phyloP scores from a whole-genome alignment of 495 filamentous ascomycete species.

The Aspergillus incahuasiensis region DNA sequence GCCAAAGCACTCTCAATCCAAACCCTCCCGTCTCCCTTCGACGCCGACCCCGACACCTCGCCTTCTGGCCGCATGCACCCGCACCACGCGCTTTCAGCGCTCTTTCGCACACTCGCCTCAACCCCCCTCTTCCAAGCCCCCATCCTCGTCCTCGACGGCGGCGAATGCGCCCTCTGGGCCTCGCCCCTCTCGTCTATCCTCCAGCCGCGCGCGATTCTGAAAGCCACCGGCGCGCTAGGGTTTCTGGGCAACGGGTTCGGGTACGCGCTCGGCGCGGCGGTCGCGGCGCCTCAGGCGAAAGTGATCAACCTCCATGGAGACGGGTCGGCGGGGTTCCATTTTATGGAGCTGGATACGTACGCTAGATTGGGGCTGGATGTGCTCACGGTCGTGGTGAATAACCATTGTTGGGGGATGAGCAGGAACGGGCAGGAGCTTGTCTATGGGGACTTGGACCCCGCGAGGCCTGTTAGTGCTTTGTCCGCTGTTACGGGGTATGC shows the following conservation, averaged over 20 bases:
- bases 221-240: conserved; percentile 22
- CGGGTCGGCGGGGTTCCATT: conserved; percentile 25
- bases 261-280: conserved; percentile 22
- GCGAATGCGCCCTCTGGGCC: conserved; percentile 22
- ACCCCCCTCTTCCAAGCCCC: conserved; percentile 2
- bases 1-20: conserved; percentile 12
- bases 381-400: conserved; percentile 27
- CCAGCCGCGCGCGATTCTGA: conserved; percentile 17
- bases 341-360: conserved; percentile 30
- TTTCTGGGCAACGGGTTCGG: conserved; percentile 27
- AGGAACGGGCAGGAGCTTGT: conserved; percentile 26
- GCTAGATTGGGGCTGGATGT: conserved; percentile 22
- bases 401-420: conserved; percentile 29
- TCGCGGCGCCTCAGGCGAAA: conserved; percentile 21
- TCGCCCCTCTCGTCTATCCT: conserved; percentile 1
- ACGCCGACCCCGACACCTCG: conserved; percentile 13
- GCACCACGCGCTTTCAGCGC: conserved; percentile 21
- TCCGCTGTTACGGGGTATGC: conserved; percentile 23
- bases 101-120: conserved; percentile 20
- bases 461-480: conserved; percentile 20
- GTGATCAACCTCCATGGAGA: conserved; percentile 26
- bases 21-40: conserved; percentile 15
- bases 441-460: conserved; percentile 16
- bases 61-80: conserved; percentile 21
- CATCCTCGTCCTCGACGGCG: conserved; percentile 27